Base-by-base conservation (phyloP, 257 asterid genomes). In the Jasminum sambac region DNA sequence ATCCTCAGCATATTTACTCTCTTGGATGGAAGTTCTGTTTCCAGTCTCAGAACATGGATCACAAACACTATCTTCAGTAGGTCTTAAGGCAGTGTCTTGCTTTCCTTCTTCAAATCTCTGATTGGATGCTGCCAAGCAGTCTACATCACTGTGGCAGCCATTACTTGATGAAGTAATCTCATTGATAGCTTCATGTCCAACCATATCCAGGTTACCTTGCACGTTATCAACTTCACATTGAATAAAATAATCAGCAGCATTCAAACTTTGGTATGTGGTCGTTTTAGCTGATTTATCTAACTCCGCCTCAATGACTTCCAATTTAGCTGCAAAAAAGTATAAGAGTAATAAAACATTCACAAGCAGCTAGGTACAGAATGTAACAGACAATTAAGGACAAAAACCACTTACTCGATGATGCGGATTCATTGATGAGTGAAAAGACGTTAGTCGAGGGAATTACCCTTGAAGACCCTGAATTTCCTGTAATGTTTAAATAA, bases 351-450 rank as follows among this genome's bases (percentile, higher is more conserved):
- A 41, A 63, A 69, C 64, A 1, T 50, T 17, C 44, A 59, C 17
- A 34, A 63, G 68, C 23, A 21, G 19, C 16, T 57, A 17, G 63
- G 16, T 6, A 16, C 42, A 25, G 72, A 52, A 71, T 10, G 38
- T 37, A 38, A 55, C 44, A 14, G 2, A 19, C 37, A 50, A 71
- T 60, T 65, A 59, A 14, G 64, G 50, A 64, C 5, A 72, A 48
- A 40, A 50, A 75, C 30, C 26, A 63, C 83, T 72, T 76, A 85
- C 87, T 52, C 11, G n/a, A 39, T 59, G 76, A 62, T 66, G 65
- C 68, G 60, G 69, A 68, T 70, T 75, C 77, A 63, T 75, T 74
- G 43, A 23, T 62, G 68, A 41, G 59, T 41, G 66, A 37, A 36
- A 4, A 38, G 59, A 58, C 36, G 23, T 59, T 74, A 46, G 50